Conservation (phyloP, 495 filamentous ascomycete genomes). For the Schizothecium vesticola region DNA sequence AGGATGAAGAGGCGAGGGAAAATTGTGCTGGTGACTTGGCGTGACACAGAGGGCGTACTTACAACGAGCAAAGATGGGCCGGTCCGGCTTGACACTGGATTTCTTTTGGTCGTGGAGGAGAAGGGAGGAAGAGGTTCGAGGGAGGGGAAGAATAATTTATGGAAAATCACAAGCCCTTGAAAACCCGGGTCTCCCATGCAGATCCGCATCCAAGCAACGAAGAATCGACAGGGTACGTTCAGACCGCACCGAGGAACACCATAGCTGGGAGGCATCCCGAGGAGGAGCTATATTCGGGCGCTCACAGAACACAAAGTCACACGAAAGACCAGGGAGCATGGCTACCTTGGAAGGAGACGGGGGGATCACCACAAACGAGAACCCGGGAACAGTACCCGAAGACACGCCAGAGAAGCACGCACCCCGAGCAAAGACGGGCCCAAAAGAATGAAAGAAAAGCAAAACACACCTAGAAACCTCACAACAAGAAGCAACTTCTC, state of each 20-base stretch:
- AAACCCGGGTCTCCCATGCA: background rate
- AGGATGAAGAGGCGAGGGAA: background rate
- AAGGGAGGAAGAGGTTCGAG: background rate
- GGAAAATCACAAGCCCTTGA: background rate
- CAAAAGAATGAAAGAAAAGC: background rate
- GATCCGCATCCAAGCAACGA: background rate
- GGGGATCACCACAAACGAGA: background rate
- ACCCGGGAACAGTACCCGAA: background rate
- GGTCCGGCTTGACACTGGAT: background rate
- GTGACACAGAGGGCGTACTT: background rate
- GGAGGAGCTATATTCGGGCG: background rate
- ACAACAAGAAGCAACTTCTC: background rate
- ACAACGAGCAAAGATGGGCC: background rate
- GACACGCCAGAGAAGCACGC: background rate
- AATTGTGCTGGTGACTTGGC: background rate
- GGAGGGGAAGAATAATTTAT: background rate
- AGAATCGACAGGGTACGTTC: background rate
- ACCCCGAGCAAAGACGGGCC: background rate
- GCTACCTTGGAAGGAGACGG: background rate
- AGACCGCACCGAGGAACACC: background rate
- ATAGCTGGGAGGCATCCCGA: background rate
- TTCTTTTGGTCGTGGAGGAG: background rate
- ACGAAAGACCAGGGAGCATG: background rate
- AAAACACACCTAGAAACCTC: background rate
- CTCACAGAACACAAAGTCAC: background rate